phyloP scores from a whole-genome alignment of 257 asterid species.

The Solanum pinnatisectum region DNA sequence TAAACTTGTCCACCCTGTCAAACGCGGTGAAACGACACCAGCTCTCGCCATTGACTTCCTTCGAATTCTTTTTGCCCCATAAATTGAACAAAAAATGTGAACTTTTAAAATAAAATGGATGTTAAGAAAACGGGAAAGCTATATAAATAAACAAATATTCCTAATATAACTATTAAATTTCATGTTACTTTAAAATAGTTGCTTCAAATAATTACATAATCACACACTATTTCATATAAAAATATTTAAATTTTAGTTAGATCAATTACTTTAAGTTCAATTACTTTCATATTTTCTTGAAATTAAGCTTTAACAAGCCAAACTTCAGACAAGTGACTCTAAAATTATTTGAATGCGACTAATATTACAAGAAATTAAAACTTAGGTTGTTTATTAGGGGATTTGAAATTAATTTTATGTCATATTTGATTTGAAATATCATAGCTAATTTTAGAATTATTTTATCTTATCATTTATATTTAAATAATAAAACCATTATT shows the following conservation, averaged over 20 bases:
- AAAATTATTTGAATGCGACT: not conserved
- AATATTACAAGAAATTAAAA: not conserved
- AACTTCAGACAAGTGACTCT: not conserved
- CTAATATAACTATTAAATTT: too few relatives aligned
- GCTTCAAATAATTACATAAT: not conserved
- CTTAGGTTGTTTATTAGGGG: not conserved
- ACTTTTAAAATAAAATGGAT: not conserved
- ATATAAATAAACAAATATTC: not conserved
- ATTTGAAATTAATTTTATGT: not conserved
- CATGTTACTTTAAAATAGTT: too few relatives aligned
- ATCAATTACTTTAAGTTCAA: not conserved
- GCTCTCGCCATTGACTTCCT: not conserved
- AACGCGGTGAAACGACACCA: not conserved
- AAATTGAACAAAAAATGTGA: not conserved
- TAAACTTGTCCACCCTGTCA: not conserved
- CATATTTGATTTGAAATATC: not conserved
- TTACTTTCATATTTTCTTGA: not conserved
- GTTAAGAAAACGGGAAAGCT: not conserved
- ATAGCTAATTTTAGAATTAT: too few relatives aligned
- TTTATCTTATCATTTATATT: too few relatives aligned
- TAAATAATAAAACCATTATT: too few relatives aligned
- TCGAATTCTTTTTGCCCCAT: not conserved
- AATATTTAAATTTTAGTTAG: not conserved
- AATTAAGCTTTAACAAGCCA: not conserved
- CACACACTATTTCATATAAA: not conserved